These are phyloP conservation scores for Ustilago lituana DNA, from an alignment of 1,284 basidiomycete species.

Conservation along the genomic window DNA sequence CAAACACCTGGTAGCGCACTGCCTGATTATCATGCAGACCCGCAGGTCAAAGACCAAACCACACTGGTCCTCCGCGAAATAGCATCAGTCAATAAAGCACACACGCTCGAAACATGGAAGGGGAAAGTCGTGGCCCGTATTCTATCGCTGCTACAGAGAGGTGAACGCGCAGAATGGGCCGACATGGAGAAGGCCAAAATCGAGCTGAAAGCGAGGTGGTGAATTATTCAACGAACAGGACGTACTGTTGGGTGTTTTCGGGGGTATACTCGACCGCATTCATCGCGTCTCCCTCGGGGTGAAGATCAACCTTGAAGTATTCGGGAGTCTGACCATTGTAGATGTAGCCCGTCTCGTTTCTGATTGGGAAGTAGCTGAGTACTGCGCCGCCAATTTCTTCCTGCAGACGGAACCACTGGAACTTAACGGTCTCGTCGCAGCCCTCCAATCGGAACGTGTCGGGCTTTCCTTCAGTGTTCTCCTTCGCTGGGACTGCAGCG, in stretches of 20 bases:
- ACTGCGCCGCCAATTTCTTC: slow-evolving; percentile 15
- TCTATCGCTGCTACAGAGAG: background rate
- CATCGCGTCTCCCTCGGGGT: background rate
- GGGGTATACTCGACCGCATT: slow-evolving; percentile 6
- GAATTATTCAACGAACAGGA: slow-evolving; percentile 14
- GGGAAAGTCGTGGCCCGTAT: slow-evolving; percentile 8
- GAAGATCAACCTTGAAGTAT: slow-evolving; percentile 20
- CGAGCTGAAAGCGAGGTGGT: no score
- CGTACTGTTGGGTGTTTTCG: slow-evolving; percentile 14
- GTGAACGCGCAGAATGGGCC: slow-evolving; percentile 1
- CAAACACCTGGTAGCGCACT: no score
- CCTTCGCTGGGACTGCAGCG: slow-evolving; percentile 2
- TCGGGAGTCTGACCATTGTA: slow-evolving; percentile 29
- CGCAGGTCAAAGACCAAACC: no score
- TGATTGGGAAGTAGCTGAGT: slow-evolving; percentile 29
- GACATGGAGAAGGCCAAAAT: no score
- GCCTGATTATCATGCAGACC: no score
- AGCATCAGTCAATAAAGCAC: no score
- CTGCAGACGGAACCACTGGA: slow-evolving; percentile 40
- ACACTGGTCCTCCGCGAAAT: no score
- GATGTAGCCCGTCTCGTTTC: slow-evolving; percentile 23
- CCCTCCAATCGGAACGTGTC: slow-evolving; percentile 1
- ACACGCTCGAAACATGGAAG: no score
- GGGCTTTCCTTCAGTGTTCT: background rate
- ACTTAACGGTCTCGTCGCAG: slow-evolving; percentile 25